phyloP scores from a whole-genome alignment of 805 yeast genomes.

The Phaffomyces opuntiae region DNA sequence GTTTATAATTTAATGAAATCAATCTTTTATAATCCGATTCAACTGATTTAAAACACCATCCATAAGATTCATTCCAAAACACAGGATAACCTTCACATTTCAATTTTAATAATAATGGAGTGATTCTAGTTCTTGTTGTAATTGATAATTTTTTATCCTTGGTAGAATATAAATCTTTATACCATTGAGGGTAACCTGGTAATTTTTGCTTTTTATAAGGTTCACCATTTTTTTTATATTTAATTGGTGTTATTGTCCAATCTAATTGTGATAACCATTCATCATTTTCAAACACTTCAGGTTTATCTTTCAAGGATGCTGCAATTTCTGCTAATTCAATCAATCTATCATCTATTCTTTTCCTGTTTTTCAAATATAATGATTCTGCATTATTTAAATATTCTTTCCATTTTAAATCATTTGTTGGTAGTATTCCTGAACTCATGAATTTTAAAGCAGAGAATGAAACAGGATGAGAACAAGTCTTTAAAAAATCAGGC shows the following conservation, averaged over 20 bases:
- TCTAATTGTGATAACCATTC: conserved; percentile 90
- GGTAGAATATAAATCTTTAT: conserved; percentile 45
- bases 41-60: conserved; percentile 82
- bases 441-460: conserved; percentile 77
- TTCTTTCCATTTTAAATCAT: conserved; percentile 54
- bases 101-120: conserved; percentile 69
- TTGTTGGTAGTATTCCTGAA: conserved; percentile 72
- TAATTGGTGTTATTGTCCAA: conserved; percentile 65
- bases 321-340: conserved; percentile 53
- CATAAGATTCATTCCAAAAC: conserved; percentile 68
- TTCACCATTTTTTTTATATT: conserved; percentile 59
- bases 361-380: conserved; percentile 52
- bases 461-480: conserved; percentile 94
- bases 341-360: conserved; percentile 51
- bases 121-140: conserved; percentile 63
- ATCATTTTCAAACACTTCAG: conserved; percentile 44
- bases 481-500: conserved; percentile 57
- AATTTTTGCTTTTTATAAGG: conserved; percentile 68
- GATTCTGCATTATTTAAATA: conserved; percentile 67
- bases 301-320: conserved; percentile 36
- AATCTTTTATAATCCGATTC: conserved; percentile 24
- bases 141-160: conserved; percentile 43
- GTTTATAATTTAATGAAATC: conserved; percentile 28
- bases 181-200: conserved; percentile 96
- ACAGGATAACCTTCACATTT: conserved; percentile 85